A percentile compares a stretch with the other conserved stretches of the same genome.
phyloP scores from a whole-genome alignment of 805 yeast genomes.

The Zygoascus bituminiphila region DNA sequence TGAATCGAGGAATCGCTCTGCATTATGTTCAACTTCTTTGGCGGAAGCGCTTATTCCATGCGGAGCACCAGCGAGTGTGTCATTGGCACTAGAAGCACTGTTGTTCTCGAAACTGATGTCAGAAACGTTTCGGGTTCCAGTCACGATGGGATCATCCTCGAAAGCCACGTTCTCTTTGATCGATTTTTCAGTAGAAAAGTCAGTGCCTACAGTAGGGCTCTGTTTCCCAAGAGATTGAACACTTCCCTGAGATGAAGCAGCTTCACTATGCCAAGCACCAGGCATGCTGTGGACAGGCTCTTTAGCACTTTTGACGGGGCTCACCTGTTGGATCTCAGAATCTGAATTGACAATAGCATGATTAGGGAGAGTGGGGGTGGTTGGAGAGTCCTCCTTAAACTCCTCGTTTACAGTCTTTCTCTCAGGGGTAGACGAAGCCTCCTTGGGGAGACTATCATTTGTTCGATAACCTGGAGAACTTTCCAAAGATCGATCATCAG shows the following conservation, averaged over 20 bases:
- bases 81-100: background rate
- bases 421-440: background rate
- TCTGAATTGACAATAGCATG: background rate
- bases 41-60: too few relatives aligned
- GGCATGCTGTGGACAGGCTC: background rate
- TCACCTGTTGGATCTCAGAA: background rate
- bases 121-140: background rate
- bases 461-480: background rate
- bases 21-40: background rate
- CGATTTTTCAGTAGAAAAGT: background rate
- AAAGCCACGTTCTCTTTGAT: background rate
- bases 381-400: background rate
- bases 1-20: background rate
- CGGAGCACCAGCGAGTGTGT: background rate
- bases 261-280: background rate
- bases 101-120: background rate
- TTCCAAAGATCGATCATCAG: conserved; percentile 8
- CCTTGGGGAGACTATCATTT: background rate
- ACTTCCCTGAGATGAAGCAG: background rate
- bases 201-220: background rate
- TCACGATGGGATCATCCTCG: background rate
- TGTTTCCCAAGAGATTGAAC: background rate
- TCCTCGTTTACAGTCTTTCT: background rate
- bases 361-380: background rate
- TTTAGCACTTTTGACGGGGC: background rate